These are phyloP conservation scores for Sinapis alba DNA, from an alignment of 441 rosid species.

Conservation along the genomic window DNA sequence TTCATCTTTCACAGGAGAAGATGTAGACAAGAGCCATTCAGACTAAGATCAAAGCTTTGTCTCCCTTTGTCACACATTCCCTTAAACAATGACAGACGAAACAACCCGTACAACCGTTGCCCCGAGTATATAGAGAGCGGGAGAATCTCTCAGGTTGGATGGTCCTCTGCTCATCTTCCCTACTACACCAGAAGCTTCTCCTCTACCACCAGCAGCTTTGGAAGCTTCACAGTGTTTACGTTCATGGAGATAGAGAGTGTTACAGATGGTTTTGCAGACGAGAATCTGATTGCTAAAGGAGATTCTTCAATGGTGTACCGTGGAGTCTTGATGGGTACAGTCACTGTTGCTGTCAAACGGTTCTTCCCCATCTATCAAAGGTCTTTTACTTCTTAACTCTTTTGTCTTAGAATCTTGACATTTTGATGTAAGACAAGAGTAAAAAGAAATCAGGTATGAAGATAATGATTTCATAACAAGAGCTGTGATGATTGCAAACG, in stretches of 20 bases:
- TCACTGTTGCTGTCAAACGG: conserved; percentile 58
- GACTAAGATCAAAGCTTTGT: conserved; percentile 36
- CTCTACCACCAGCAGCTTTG: conserved; percentile 25
- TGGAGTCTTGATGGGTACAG: conserved; percentile 51
- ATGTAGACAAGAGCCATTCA: conserved; percentile 28
- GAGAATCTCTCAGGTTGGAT: conserved; percentile 36
- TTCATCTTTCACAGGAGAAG: conserved; percentile 37
- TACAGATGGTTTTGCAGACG: conserved; percentile 53
- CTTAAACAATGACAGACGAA: conserved; percentile 4
- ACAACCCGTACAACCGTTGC: conserved; percentile 35
- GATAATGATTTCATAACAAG: conserved; percentile 49
- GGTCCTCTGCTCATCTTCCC: conserved; percentile 35
- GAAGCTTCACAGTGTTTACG: conserved; percentile 44
- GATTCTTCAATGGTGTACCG: conserved; percentile 52
- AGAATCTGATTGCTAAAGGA: conserved; percentile 57
- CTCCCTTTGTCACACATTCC: conserved; percentile 41
- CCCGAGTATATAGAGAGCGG: conserved; percentile 41
- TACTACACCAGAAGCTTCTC: conserved; percentile 20
- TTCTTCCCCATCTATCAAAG: conserved; percentile 42
- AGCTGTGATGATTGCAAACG: conserved; percentile 52
- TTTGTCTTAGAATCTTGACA: background rate
- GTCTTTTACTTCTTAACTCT: conserved; percentile 27
- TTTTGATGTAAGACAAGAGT: background rate
- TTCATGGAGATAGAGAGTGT: conserved; percentile 49
- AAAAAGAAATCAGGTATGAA: conserved; percentile 39